Base-by-base conservation (phyloP, 2,329 filamentous ascomycete species). In the Aureobasidium sp. region DNA sequence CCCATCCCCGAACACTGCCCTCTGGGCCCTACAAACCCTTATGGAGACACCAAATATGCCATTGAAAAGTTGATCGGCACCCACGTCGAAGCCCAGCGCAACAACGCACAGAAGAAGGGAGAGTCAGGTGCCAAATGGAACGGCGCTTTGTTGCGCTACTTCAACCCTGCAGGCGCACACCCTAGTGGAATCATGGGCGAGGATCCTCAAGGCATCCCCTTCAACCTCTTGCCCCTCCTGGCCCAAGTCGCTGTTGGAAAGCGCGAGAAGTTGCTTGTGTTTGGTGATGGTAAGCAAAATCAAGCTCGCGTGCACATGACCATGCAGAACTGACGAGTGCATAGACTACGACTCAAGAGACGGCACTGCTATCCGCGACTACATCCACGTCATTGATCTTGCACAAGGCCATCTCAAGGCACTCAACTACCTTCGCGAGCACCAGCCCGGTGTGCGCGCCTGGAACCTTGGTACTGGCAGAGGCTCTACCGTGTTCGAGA, bases 141-240 rank as follows among this genome's bases (percentile, higher is more conserved):
- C 76, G 94, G 85, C 62, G 94, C 93, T 45, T 81, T 97, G 67
- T 82, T 99, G 69, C 86, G 94, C 69, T 99, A 99, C 81, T 99
- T 99, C 82, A 99, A 99, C 83, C 94, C 94, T 34, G 91, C 89
- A 62, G 94, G 94, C 70, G 88, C 91, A 62, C 94, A 99, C 77
- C 94, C 95, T 52, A 93, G 86, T 70, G 95, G 94, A 62, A 86
- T 99, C 75, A 96, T 99, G 91, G 94, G 94, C 68, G 94, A 99
- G 79, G 94, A 99, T 76, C 94, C 94, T 49, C 88, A 96, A 74
- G 94, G 94, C 63, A 85, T 97, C 27, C 94, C 94, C 1, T 97
- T 91, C 83, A 99, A 99, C 80, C 82, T 99, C 65, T 85, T 99
- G 47, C 94, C 94, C 21, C 82, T 99, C 63, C 84, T 99, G 29